Evolutionary conservation across 768 basidiomycete species (phyloP).

Genomic region (Piloderma croceum): DNA sequence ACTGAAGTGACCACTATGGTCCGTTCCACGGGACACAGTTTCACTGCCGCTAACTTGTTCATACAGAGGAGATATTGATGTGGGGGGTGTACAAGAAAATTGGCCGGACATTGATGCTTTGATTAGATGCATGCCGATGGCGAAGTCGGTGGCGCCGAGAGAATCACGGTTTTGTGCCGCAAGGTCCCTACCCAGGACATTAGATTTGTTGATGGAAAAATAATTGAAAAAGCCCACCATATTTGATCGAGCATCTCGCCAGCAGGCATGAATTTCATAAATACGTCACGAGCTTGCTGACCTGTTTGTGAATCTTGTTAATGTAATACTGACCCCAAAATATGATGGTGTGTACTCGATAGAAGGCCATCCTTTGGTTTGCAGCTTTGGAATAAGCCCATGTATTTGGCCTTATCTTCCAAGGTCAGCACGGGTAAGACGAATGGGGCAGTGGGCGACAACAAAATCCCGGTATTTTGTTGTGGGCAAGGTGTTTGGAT

Average conservation of each 20-base stretch:
- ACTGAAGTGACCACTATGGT: no score
- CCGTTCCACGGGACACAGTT: slow-evolving; percentile 50
- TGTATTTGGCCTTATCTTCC: slow-evolving; percentile 83
- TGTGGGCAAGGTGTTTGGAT: slow-evolving; percentile 44
- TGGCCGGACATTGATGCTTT: slow-evolving; percentile 85
- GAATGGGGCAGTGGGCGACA: slow-evolving; percentile 58
- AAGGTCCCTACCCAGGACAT: slow-evolving; percentile 65
- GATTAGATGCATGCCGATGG: slow-evolving; percentile 94
- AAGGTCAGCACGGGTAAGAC: slow-evolving; percentile 62
- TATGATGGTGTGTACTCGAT: slow-evolving; percentile 46
- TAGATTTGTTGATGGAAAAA: slow-evolving; percentile 1
- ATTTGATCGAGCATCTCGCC: slow-evolving; percentile 88
- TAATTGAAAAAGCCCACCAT: slow-evolving; percentile 50
- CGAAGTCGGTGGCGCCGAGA: slow-evolving; percentile 88
- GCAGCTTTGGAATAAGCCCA: slow-evolving; percentile 65
- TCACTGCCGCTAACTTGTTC: slow-evolving; percentile 63
- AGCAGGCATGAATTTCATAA: slow-evolving; percentile 83
- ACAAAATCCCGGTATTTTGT: slow-evolving; percentile 49
- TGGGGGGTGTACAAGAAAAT: slow-evolving; percentile 61
- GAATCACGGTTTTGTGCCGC: slow-evolving; percentile 89
- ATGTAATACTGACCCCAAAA: neutral
- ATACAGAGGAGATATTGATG: slow-evolving; percentile 78
- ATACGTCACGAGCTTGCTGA: slow-evolving; percentile 84
- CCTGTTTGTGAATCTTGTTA: slow-evolving; percentile 40
- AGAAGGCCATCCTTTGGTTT: slow-evolving; percentile 75